Evolutionary conservation across 768 basidiomycete species (phyloP).

Genomic region (Megacollybia marginata): DNA sequence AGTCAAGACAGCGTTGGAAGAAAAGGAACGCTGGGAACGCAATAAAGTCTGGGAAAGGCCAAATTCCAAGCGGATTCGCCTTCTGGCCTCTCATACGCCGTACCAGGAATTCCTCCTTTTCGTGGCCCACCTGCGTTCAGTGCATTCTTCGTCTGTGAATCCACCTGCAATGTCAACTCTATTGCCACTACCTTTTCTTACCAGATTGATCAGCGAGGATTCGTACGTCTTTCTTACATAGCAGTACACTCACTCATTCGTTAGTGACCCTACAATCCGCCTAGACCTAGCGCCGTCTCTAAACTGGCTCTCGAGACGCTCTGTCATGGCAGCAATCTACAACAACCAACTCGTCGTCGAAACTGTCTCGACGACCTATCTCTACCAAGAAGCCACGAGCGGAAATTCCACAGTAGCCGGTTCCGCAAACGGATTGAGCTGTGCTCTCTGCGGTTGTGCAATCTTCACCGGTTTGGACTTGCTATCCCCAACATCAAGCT

Average conservation of each 20-base stretch:
- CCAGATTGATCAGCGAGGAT: constrained; percentile 73
- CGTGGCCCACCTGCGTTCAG: constrained; percentile 63
- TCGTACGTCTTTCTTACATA: constrained; percentile 50
- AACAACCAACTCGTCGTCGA: constrained; percentile 84
- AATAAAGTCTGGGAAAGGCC: constrained; percentile 53
- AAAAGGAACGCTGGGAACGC: constrained; percentile 56
- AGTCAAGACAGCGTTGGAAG: constrained; percentile 67
- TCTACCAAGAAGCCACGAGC: constrained; percentile 48
- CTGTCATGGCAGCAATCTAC: constrained; percentile 79
- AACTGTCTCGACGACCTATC: constrained; percentile 57
- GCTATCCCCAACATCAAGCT: constrained; percentile 27
- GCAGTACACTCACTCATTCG: constrained; percentile 8
- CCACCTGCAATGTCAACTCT: constrained; percentile 69
- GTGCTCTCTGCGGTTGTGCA: constrained; percentile 71
- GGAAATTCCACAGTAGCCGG: constrained; percentile 36
- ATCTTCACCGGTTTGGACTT: constrained; percentile 35
- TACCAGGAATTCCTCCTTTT: constrained; percentile 80
- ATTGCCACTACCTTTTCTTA: constrained; percentile 71
- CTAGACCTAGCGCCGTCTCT: constrained; percentile 91
- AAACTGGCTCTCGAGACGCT: constrained; percentile 88
- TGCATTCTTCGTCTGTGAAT: constrained; percentile 54
- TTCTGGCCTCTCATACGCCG: constrained; percentile 64
- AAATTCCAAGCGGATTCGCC: constrained; percentile 27
- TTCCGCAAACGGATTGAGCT: constrained; percentile 40
- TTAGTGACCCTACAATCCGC: constrained; percentile 85